Conservation (phyloP, 306 rosid species). For the Prunus davidiana region DNA sequence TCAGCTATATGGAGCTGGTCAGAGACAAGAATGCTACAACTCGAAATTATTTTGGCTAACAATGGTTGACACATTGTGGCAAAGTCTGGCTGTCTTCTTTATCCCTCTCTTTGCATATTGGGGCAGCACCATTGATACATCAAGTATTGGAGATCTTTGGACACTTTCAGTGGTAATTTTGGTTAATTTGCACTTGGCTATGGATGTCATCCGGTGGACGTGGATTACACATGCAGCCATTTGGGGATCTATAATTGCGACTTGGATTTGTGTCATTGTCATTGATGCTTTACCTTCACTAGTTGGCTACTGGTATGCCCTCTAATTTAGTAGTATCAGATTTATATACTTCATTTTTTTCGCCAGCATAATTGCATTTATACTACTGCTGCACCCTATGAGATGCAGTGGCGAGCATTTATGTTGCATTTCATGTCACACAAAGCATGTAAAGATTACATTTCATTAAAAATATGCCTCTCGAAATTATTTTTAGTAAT, state of each 20-base stretch:
- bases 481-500: neutral
- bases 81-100: constrained; percentile 73
- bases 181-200: constrained; percentile 90
- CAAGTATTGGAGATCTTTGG: constrained; percentile 97
- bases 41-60: constrained; percentile 69
- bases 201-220: constrained; percentile 81
- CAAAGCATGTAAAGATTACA: neutral
- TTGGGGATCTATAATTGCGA: constrained; percentile 87
- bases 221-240: constrained; percentile 75
- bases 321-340: constrained; percentile 4
- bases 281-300: constrained; percentile 64
- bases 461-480: neutral
- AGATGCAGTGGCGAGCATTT: neutral
- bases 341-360: neutral
- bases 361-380: neutral
- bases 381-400: neutral
- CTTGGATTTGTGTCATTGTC: constrained; percentile 59
- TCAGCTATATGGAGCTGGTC: constrained; percentile 88
- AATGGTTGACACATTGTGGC: constrained; percentile 85
- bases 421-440: neutral
- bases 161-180: constrained; percentile 72
- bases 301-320: constrained; percentile 74
- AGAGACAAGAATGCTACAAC: constrained; percentile 84
- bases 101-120: constrained; percentile 70
- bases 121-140: constrained; percentile 55